A percentile compares a stretch with the other conserved stretches of the same genome.
These are phyloP conservation scores for Penicillium expansum DNA, from an alignment of 2,329 filamentous ascomycete genomes.

Conservation along the genomic window DNA sequence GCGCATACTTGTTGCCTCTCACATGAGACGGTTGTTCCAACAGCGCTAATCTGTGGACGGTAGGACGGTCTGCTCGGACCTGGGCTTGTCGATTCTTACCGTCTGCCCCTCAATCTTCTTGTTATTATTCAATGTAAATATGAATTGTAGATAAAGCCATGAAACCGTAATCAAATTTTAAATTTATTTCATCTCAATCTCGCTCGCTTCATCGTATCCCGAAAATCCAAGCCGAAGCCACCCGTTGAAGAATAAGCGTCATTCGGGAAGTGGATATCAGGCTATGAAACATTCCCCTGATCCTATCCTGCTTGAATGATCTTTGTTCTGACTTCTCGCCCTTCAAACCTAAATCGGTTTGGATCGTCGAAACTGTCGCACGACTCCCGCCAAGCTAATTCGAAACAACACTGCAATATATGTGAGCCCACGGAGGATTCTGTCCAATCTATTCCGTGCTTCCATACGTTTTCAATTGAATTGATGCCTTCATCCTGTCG, in stretches of 20 bases:
- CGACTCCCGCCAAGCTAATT: neutral
- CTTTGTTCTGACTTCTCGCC: neutral
- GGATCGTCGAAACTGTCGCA: neutral
- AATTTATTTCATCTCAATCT: neutral
- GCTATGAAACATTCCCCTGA: neutral
- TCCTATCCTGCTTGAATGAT: too few species aligned
- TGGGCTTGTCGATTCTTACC: neutral
- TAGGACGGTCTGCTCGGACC: neutral
- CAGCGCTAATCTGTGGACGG: too few species aligned
- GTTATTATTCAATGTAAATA: conserved; percentile 2
- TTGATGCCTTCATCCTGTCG: too few species aligned
- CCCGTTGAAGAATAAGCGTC: neutral
- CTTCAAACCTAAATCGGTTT: neutral
- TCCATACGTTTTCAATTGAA: neutral
- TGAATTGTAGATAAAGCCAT: neutral
- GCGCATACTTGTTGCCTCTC: conserved; percentile 14
- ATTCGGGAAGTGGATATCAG: neutral
- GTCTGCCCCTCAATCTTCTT: neutral
- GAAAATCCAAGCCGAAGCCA: neutral
- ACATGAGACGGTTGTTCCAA: neutral
- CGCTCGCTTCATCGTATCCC: neutral
- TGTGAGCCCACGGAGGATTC: neutral
- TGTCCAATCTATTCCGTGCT: neutral
- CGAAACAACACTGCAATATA: neutral
- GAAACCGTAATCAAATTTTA: neutral